Evolutionary conservation across 1,139 yeast species (phyloP), one percentile per base, ranked within the genome.

Genomic region (Magnusiomyces tetraspermus): DNA sequence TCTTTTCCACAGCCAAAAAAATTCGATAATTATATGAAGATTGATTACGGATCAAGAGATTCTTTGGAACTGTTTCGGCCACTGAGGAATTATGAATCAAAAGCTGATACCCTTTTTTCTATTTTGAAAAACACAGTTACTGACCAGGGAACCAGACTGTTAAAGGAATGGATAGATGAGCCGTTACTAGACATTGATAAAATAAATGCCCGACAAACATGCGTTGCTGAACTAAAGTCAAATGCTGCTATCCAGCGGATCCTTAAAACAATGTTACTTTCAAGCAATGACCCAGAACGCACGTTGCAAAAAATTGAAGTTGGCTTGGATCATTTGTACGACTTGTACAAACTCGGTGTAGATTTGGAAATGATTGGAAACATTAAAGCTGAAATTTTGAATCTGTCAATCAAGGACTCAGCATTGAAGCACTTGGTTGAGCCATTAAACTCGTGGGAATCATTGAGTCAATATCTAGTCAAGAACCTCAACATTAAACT

Each of bases 1-100:
- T 77, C 76, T 51, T 60, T 75, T 1, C 90, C 90, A 0, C 67
- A 69, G 42, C 69, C 76, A 48, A 75, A 76, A 51, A 63, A 75
- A 57, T 76, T 80, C 15, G 69, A 73, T 1, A 70, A 76, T 13
- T 73, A 77, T 30, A 76, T 92, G 76, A 87, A 84, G 57, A 84
- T 92, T 68, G 98, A 92, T 62, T 73, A 89, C 0, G 70, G 95
- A 49, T 87, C 97, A 0, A 74, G 90, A 33, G 83, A 82, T 44
- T 92, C 96, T 1, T 71, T 92, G 49, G 98, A 92, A 22, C 69
- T 92, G 31, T 77, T 77, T 49, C 69, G 71, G 45, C 76, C 85
- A 0, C 70, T 80, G 6, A 72, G 80, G 53, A 83, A 80, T n/a
- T 33, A 33, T 17, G 77, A 77, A 19, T 51, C 49, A 2, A 6